Evolutionary conservation across 345 rosid genomes (phyloP).

Genomic region (Noccaea caerulescens): DNA sequence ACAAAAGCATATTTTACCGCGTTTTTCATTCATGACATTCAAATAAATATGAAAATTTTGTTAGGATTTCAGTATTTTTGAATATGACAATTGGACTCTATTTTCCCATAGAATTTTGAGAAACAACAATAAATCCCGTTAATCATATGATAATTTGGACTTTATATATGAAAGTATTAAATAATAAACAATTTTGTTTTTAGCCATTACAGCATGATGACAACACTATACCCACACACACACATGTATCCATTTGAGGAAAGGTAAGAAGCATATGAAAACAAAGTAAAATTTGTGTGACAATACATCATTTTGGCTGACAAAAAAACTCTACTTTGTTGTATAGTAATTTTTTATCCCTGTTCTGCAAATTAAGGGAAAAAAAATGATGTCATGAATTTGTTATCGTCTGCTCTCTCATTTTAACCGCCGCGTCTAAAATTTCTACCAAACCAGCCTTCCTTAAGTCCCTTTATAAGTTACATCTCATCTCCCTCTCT

Average conservation of each 20-base stretch:
- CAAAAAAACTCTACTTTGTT: not conserved
- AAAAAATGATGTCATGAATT: not conserved
- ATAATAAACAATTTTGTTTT: not conserved
- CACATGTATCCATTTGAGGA: constrained; percentile 5
- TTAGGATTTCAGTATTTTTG: no score
- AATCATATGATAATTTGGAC: not conserved
- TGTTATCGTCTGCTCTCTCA: not conserved
- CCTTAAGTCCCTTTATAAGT: constrained; percentile 19
- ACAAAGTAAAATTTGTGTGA: not conserved
- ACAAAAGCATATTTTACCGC: no score
- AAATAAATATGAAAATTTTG: no score
- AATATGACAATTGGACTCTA: no score
- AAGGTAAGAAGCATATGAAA: constrained; percentile 21
- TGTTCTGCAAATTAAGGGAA: not conserved
- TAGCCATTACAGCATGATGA: constrained; percentile 36
- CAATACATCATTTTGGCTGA: not conserved
- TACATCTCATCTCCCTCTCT: constrained; percentile 29
- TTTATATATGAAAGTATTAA: not conserved
- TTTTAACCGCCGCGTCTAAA: constrained; percentile 32
- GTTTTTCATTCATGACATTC: no score
- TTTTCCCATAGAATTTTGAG: no score
- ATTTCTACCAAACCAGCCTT: constrained; percentile 24
- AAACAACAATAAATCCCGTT: not conserved
- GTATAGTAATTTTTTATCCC: not conserved
- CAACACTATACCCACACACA: constrained; percentile 35